Evolutionary conservation across 225 moss, liverwort and hornwort genomes (phyloP), one percentile per base, ranked within the genome.

Genomic region (Rhytidiadelphus loreus): DNA sequence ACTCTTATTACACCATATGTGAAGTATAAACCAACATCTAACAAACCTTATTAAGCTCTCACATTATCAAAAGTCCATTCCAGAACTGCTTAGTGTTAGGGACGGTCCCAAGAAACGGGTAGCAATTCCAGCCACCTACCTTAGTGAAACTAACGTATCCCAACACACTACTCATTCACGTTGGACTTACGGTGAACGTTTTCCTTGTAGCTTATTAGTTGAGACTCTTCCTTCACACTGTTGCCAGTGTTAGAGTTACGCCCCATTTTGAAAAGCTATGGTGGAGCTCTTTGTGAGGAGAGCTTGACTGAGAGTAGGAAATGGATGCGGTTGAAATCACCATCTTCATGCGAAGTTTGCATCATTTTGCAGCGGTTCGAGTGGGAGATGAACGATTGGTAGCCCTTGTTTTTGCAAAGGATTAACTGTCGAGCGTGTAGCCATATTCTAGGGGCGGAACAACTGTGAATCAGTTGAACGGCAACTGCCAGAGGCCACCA

Each of bases 401-500:
- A 84, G 87, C 81, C 46, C 32, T 71, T 53, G 85, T 43, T 16
- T 68, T 77, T 65, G 50, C 63, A 43, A 63, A 85, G 48, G 62
- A 48, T 81, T 50, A 86, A 88, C 77, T 85, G 82, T 35, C 78
- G 58, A 68, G 77, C 21, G 25, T 70, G 86, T 63, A 72, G 63
- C 58, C 65, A 48, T 72, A 30, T 83, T 77, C 55, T 71, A 55
- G 55, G 62, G 68, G 86, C 21, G 78, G 63, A 86, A 88, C 88
- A 77, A 86, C 90, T 69, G 86, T 89, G 89, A 90, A 84, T 87
- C 92, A 85, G 85, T 92, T 90, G 92, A 92, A 90, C 35, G 43
- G 88, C 88, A 90, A 90, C 88, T 87, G 87, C 76, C 88, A 50
- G 32, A 48, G 85, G 69, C 85, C 61, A 71, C 59, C 77, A 76